These are phyloP conservation scores for Salix brachista DNA, from an alignment of 345 rosid genomes.

Conservation along the genomic window DNA sequence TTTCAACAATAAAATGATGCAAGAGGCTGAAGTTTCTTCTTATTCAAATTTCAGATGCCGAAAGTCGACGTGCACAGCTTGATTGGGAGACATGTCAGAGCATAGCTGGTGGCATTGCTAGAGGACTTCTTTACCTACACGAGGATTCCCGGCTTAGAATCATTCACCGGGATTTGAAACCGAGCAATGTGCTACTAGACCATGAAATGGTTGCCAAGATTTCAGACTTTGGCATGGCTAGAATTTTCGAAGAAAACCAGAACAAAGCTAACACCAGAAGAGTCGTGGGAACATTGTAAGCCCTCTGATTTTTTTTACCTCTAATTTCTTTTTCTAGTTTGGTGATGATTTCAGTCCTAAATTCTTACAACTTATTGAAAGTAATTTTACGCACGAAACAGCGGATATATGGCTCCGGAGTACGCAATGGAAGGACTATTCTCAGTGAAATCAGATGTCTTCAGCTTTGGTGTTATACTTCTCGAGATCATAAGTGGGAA, in stretches of 20 bases:
- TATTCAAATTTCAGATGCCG: background rate
- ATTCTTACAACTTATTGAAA: background rate
- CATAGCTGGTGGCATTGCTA: constrained; percentile 39
- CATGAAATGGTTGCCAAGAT: constrained; percentile 42
- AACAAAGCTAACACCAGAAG: constrained; percentile 21
- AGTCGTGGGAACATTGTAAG: constrained; percentile 33
- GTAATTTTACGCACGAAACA: background rate
- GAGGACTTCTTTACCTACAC: constrained; percentile 47
- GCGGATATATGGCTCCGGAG: constrained; percentile 19
- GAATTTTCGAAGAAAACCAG: constrained; percentile 24
- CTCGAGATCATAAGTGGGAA: constrained; percentile 28
- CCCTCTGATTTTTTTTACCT: background rate
- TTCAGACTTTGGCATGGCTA: constrained; percentile 49
- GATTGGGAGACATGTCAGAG: constrained; percentile 12
- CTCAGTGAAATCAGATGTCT: constrained; percentile 27
- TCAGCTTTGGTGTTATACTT: constrained; percentile 29
- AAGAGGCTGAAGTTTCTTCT: background rate
- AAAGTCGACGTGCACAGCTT: background rate
- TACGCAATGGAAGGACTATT: constrained; percentile 33
- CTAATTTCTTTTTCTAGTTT: background rate
- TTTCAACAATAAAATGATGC: background rate
- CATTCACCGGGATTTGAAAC: constrained; percentile 47
- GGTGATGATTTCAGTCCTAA: background rate
- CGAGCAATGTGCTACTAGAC: constrained; percentile 41
- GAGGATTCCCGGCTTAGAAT: constrained; percentile 44